Conservation (phyloP, 1,284 basidiomycete species). For the Sporisorium exsertum region DNA sequence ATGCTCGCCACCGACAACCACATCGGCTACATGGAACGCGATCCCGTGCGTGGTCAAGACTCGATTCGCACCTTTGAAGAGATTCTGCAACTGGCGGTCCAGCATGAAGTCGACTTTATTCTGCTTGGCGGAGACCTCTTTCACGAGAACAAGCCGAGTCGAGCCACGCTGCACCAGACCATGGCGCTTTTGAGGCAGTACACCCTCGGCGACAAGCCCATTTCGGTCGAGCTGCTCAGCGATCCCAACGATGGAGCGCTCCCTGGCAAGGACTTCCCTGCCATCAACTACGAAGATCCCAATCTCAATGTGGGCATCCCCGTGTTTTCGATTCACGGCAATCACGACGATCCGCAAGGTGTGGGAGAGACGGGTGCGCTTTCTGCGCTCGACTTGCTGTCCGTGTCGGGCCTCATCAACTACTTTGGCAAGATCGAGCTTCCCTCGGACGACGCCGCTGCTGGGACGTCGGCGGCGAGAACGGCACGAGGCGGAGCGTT, state of each 20-base stretch:
- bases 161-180: conserved; percentile 81
- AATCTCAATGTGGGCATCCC: conserved; percentile 95
- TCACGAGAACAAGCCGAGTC: conserved; percentile 94
- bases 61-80: conserved; percentile 95
- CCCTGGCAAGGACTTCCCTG: conserved; percentile 76
- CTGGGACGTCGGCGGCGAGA: conserved; percentile 18
- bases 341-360: conserved; percentile 98
- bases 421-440: conserved; percentile 90
- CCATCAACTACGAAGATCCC: conserved; percentile 95
- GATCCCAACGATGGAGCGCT: conserved; percentile 82
- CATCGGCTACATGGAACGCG: conserved; percentile 93
- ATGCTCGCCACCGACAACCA: conserved; percentile 67
- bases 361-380: conserved; percentile 87
- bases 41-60: conserved; percentile 93
- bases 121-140: conserved; percentile 95
- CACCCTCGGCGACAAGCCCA: conserved; percentile 86
- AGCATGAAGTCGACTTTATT: conserved; percentile 74
- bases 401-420: conserved; percentile 91
- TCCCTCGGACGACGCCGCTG: conserved; percentile 54
- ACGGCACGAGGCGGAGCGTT: conserved; percentile 72
- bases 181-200: conserved; percentile 89
- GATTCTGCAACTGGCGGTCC: conserved; percentile 88
- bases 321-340: conserved; percentile 98
- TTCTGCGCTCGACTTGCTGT: conserved; percentile 92
- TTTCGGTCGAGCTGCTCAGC: conserved; percentile 89